Conservation (phyloP, 306 rosid genomes). For the Vachellia pachyceras region DNA sequence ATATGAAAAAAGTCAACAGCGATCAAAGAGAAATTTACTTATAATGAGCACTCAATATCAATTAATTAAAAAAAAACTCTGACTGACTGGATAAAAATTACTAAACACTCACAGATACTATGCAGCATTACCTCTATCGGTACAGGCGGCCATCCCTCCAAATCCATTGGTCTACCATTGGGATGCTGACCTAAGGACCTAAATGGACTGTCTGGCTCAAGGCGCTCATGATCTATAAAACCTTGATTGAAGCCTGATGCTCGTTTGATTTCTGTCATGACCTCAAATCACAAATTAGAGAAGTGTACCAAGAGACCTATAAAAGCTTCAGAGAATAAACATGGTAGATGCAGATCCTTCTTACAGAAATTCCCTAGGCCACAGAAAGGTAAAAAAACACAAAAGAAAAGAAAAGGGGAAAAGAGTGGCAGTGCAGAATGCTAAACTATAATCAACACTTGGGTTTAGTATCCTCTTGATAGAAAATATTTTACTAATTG, state of each 20-base stretch:
- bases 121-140: conserved; percentile 65
- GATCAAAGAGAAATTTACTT: background rate
- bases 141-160: conserved; percentile 77
- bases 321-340: conserved; percentile 19
- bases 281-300: conserved; percentile 15
- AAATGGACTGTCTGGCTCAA: conserved; percentile 69
- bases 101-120: background rate
- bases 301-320: conserved; percentile 7
- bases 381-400: conserved; percentile 6
- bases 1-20: background rate
- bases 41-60: conserved; percentile 1
- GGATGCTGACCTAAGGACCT: conserved; percentile 66
- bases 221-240: conserved; percentile 71
- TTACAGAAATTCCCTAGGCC: conserved; percentile 13
- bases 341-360: background rate
- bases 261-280: conserved; percentile 75
- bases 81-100: conserved; percentile 1
- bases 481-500: background rate
- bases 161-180: conserved; percentile 66
- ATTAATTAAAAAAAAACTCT: background rate
- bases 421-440: conserved; percentile 1
- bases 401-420: background rate
- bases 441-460: background rate
- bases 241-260: conserved; percentile 61
- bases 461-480: background rate